Conservation (phyloP, 768 basidiomycete genomes). For the Termitomyces sp. region DNA sequence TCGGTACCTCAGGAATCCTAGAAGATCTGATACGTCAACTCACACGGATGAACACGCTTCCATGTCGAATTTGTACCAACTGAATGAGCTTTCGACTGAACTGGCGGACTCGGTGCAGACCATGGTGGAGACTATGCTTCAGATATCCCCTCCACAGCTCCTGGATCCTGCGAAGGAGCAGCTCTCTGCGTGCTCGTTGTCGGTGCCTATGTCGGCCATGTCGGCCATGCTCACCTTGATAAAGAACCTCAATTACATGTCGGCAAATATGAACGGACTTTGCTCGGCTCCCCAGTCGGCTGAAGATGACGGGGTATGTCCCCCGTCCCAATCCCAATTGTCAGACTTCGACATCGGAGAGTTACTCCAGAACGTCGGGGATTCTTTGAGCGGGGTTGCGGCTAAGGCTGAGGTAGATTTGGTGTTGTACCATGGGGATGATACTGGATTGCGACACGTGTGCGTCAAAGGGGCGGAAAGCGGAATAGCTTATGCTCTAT, state of each 20-base stretch:
- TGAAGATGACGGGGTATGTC: neutral
- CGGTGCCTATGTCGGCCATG: constrained; percentile 84
- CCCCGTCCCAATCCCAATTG: constrained; percentile 12
- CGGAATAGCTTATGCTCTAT: constrained; percentile 75
- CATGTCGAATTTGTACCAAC: constrained; percentile 30
- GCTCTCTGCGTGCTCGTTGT: constrained; percentile 83
- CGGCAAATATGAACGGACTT: constrained; percentile 73
- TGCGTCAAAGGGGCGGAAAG: constrained; percentile 84
- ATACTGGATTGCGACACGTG: constrained; percentile 76
- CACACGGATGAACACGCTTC: neutral
- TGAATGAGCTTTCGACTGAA: constrained; percentile 77
- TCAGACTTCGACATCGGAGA: constrained; percentile 92
- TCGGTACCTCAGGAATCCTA: constrained; percentile 70
- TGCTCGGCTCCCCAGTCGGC: constrained; percentile 19
- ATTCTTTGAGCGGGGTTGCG: constrained; percentile 80
- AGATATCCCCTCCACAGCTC: constrained; percentile 85
- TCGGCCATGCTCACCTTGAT: constrained; percentile 87
- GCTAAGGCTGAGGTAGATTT: constrained; percentile 85
- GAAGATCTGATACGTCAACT: constrained; percentile 12
- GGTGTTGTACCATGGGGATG: constrained; percentile 87
- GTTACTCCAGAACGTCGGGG: constrained; percentile 83
- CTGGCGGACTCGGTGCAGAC: constrained; percentile 89
- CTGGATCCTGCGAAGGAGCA: constrained; percentile 93
- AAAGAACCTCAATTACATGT: constrained; percentile 92
- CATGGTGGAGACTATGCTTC: constrained; percentile 87